phyloP scores from a whole-genome alignment of 2,329 filamentous ascomycete genomes.

The Akanthomyces dipterigenus region DNA sequence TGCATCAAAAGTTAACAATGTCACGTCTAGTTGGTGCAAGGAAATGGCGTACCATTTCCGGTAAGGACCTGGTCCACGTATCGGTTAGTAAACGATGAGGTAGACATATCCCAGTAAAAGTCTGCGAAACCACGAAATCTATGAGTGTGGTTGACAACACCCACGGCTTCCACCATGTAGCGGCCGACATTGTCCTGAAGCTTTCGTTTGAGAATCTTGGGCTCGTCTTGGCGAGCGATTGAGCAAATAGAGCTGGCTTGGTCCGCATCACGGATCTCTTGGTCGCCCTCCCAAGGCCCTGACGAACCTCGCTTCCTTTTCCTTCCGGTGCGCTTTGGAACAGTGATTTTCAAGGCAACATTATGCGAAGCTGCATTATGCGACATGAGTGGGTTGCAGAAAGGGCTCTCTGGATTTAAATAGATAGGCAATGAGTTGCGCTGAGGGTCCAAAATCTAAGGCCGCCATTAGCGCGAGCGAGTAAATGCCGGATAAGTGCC shows the following conservation, averaged over 20 bases:
- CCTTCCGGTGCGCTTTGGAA: conserved; percentile 80
- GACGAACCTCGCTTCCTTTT: conserved; percentile 76
- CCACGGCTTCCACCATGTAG: conserved; percentile 65
- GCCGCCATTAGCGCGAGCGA: neutral
- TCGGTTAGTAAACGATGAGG: conserved; percentile 62
- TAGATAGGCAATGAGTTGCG: conserved; percentile 59
- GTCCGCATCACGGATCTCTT: conserved; percentile 25
- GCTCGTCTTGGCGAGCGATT: conserved; percentile 44
- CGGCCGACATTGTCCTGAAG: conserved; percentile 62
- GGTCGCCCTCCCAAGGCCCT: conserved; percentile 52
- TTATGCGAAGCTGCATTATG: conserved; percentile 72
- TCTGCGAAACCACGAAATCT: conserved; percentile 83
- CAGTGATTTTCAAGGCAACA: conserved; percentile 75
- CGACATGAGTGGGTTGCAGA: conserved; percentile 72
- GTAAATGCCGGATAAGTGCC: conserved; percentile 6
- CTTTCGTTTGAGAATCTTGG: conserved; percentile 50
- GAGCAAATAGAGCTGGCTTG: conserved; percentile 29
- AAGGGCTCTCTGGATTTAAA: conserved; percentile 71
- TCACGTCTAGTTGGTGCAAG: neutral
- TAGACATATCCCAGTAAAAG: conserved; percentile 71
- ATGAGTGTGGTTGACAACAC: conserved; percentile 71
- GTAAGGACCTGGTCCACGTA: conserved; percentile 66
- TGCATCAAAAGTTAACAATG: conserved; percentile 20
- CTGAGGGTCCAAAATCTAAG: conserved; percentile 40
- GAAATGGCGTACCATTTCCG: conserved; percentile 51